Base-by-base conservation (phyloP, 2,329 filamentous ascomycete species). In the Colletotrichum trifolii region DNA sequence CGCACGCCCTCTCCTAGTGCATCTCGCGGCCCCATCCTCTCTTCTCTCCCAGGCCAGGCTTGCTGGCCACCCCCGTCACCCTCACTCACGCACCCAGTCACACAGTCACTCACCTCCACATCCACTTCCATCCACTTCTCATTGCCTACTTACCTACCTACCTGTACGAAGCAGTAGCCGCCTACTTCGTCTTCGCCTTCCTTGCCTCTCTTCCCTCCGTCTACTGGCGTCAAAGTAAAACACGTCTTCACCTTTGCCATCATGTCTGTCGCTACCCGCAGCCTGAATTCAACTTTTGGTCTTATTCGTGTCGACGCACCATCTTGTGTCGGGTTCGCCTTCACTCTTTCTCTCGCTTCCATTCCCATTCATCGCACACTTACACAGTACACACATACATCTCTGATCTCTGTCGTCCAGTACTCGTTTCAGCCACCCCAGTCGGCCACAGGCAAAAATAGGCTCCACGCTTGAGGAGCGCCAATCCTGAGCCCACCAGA, bases 401-500 rank as follows among this genome's bases (percentile, higher is more conserved):
- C 33, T 33, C 34, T 17, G 10, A 38, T 13, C 54, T 8, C 15
- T 49, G 35, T 55, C 43, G 48, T 38, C 59, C 54, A 54, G 48
- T 33, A 58, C 57, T 55, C 50, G 57, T 66, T 66, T 59, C 60
- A 66, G 64, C 64, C 64, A 66, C 64, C 64, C 64, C 48, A 66
- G 64, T 66, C 64, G 48, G 50, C 60, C 48, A 60, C 60, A 64
- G 54, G 64, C 64, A 64, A 60, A 66, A 66, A 64, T 66, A 66
- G 64, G 64, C 64, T 66, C 60, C 64, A 66, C 60, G 64, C 62
- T 66, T 66, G 64, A 64, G 64, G 54, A 40, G 64, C 64, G 64
- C 54, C 64, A 66, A 66, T 66, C 64, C 64, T 64, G 64, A 64
- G 64, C 38, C 64, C 60, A 66, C 64, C 54, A 66, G 64, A 66